These are phyloP conservation scores for Rhododendron simsii DNA, from an alignment of 148 eudicot genomes.

Conservation along the genomic window DNA sequence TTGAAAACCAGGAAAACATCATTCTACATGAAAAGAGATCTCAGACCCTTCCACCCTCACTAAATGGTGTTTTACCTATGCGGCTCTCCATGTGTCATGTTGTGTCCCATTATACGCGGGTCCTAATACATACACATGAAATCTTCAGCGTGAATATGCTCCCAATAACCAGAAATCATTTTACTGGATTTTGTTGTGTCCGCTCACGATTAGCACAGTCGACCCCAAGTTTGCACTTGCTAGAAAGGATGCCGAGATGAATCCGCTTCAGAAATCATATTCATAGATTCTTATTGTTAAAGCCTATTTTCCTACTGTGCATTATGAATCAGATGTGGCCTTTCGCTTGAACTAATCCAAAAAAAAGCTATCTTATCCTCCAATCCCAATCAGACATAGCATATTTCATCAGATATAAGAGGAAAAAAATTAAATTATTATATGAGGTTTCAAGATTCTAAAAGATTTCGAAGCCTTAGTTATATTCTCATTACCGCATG, in stretches of 20 bases:
- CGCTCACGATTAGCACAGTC: neutral
- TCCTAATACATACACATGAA: no score
- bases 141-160: neutral
- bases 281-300: neutral
- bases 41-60: neutral
- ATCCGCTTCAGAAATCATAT: neutral
- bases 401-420: neutral
- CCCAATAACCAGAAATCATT: neutral
- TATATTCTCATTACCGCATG: no score
- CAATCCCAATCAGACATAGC: neutral
- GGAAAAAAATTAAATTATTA: neutral
- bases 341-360: neutral
- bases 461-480: neutral
- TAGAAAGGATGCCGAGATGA: neutral
- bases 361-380: neutral
- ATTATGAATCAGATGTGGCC: neutral
- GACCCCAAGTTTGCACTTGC: neutral
- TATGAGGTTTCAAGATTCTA: neutral
- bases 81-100: neutral
- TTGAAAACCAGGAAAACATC: neutral
- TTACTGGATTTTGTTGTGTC: neutral
- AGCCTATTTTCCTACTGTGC: neutral
- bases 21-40: neutral
- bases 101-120: neutral
- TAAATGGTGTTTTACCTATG: neutral